A percentile compares a stretch with the other conserved stretches of the same genome.
Conservation (phyloP, 2,329 filamentous ascomycete genomes). For the Dothidotthia symphoricarpi region DNA sequence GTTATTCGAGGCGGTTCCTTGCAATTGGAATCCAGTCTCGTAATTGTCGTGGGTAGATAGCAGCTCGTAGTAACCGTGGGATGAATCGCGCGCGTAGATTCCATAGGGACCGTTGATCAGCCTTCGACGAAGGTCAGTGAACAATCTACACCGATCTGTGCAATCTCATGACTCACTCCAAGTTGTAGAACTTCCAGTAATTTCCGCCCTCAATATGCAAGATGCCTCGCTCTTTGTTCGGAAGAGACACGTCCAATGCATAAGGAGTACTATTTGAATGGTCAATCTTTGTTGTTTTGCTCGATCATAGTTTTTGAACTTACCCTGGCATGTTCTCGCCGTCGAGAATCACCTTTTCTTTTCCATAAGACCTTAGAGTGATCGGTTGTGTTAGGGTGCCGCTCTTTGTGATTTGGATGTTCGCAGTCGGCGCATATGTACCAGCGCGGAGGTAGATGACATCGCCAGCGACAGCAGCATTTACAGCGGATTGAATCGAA, state of each 20-base stretch:
- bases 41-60: conserved; percentile 43
- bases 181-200: conserved; percentile 50
- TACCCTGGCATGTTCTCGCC: conserved; percentile 11
- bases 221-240: conserved; percentile 47
- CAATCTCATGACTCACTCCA: conserved; percentile 18
- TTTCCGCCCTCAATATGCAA: conserved; percentile 50
- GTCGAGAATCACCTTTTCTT: conserved; percentile 14
- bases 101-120: conserved; percentile 42
- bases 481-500: conserved; percentile 50
- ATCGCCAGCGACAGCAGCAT: conserved; percentile 50
- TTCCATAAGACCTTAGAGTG: conserved; percentile 10
- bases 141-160: no score
- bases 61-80: conserved; percentile 40
- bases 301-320: neutral
- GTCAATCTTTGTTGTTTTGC: neutral
- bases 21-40: conserved; percentile 42
- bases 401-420: conserved; percentile 47
- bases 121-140: conserved; percentile 1
- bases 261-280: conserved; percentile 7
- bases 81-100: conserved; percentile 37
- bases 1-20: conserved; percentile 31
- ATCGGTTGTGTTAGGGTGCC: conserved; percentile 31
- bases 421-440: conserved; percentile 48
- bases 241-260: conserved; percentile 6
- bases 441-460: conserved; percentile 48